Evolutionary conservation across 1,139 yeast species (phyloP), one percentile per base, ranked within the genome.

Genomic region (Debaryomyces subglobosus): DNA sequence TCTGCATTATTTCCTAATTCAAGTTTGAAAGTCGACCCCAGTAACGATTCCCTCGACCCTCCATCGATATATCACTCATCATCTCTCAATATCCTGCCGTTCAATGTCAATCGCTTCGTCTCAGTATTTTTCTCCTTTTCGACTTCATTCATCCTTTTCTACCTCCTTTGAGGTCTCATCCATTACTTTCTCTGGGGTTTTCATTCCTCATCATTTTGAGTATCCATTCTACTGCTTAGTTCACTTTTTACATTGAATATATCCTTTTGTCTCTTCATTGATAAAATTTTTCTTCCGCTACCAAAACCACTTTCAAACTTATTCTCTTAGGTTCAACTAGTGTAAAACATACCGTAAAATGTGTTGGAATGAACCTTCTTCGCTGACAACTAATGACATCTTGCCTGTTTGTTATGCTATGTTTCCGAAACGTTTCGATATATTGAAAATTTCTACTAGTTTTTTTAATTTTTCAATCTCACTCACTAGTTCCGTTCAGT

Each of bases 361-460:
- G 96, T 95, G 99, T 85, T 95, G 99, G 96, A 95, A 94, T 77
- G 95, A 89, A 81, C 96, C 96, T 84, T 89, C 87, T 85, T 94
- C 98, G 82, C 89, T 95, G 81, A 92, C 95, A 82, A 90, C 97
- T 87, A 92, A 88, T 78, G 96, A 86, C 96, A 88, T 87, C 72
- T 79, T 84, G 80, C 70, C 62, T 65, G 60, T 60, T 60, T 60
- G 57, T 37, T 46, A 40, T 48, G 47, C 44, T 49, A 44, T 49
- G 33, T 46, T 46, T 40, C 24, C 37, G 23, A 35, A 39, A 33
- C 46, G 32, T 20, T 37, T 24, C 15, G 38, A 39, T 18, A 27
- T 10, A 24, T 4, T 29, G 20, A 20, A 32, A 24, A 29, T 43
- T 39, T 44, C 35, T 24, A 43, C 27, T 44, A 39, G 43, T 38